Evolutionary conservation across 2,329 filamentous ascomycete genomes (phyloP).

Genomic region (Pseudocercospora pini-densiflorae): DNA sequence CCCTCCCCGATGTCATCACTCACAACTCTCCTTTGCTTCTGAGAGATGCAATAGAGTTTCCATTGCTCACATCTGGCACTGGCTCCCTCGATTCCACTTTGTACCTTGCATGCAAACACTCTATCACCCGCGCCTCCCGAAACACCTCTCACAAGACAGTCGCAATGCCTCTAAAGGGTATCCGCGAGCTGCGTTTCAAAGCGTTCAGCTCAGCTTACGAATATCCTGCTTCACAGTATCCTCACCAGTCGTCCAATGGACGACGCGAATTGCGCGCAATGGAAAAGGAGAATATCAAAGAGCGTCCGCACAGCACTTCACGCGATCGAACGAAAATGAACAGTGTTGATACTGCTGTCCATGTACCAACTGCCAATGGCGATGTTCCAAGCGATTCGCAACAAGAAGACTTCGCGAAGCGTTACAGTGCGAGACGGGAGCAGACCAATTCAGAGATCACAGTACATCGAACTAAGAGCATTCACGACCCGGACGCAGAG

Average conservation of each 20-base stretch:
- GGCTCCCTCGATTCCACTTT: slow-evolving; percentile 2
- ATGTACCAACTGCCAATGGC: slow-evolving; percentile 15
- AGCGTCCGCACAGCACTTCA: slow-evolving; percentile 16
- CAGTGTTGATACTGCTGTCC: slow-evolving; percentile 31
- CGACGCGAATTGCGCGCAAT: slow-evolving; percentile 31
- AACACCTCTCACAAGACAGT: background rate
- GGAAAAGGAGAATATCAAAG: slow-evolving; percentile 25
- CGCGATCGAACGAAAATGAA: slow-evolving; percentile 29
- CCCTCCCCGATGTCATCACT: background rate
- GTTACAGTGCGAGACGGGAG: slow-evolving; percentile 24
- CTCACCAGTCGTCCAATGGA: slow-evolving; percentile 32
- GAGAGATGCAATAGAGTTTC: background rate
- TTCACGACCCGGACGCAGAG: slow-evolving; percentile 23
- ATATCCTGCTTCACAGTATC: slow-evolving; percentile 29
- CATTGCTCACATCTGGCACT: background rate
- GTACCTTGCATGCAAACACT: slow-evolving; percentile 9
- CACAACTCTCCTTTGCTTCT: background rate
- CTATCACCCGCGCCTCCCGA: background rate
- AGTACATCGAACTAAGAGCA: slow-evolving; percentile 17
- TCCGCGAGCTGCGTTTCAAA: slow-evolving; percentile 26
- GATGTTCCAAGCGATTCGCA: slow-evolving; percentile 20
- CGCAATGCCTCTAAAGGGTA: background rate
- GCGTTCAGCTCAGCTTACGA: slow-evolving; percentile 33
- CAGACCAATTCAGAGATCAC: slow-evolving; percentile 19
- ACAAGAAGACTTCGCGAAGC: slow-evolving; percentile 34